These are phyloP conservation scores for Piloderma croceum DNA, from an alignment of 768 basidiomycete species.

Conservation along the genomic window DNA sequence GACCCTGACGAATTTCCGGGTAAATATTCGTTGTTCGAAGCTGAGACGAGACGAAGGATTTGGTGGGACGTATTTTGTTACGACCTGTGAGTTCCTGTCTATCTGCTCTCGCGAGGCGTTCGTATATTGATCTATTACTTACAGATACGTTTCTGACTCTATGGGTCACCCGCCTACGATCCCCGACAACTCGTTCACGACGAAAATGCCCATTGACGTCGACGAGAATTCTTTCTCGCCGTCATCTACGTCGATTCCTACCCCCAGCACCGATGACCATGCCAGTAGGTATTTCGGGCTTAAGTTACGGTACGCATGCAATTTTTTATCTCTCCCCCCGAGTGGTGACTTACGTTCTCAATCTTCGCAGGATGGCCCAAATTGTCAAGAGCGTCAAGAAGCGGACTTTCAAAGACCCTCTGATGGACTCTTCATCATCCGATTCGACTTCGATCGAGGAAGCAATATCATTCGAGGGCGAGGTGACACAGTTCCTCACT, in stretches of 20 bases:
- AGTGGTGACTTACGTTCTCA: no score
- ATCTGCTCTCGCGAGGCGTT: constrained; percentile 6
- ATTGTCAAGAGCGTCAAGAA: constrained; percentile 58
- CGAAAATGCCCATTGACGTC: constrained; percentile 48
- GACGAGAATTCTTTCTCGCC: constrained; percentile 50
- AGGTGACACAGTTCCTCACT: constrained; percentile 48
- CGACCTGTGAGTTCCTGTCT: constrained; percentile 55
- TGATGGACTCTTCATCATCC: no score
- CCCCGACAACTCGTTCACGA: constrained; percentile 47
- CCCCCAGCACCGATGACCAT: constrained; percentile 51
- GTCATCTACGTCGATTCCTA: constrained; percentile 39
- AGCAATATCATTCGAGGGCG: constrained; percentile 51
- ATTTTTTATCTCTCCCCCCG: constrained; percentile 4
- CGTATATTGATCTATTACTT: constrained; percentile 1
- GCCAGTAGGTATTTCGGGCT: constrained; percentile 42
- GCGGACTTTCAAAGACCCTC: constrained; percentile 41
- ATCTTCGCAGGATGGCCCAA: constrained; percentile 45
- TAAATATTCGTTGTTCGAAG: constrained; percentile 44
- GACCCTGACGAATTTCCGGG: constrained; percentile 53
- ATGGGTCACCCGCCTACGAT: constrained; percentile 61
- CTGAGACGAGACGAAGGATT: constrained; percentile 47
- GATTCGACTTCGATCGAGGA: constrained; percentile 43
- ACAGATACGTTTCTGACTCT: constrained; percentile 65
- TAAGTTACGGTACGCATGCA: background rate
- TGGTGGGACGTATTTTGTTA: constrained; percentile 82